These are phyloP conservation scores for Aspergillus affinis DNA, from an alignment of 495 filamentous ascomycete species.

Conservation along the genomic window DNA sequence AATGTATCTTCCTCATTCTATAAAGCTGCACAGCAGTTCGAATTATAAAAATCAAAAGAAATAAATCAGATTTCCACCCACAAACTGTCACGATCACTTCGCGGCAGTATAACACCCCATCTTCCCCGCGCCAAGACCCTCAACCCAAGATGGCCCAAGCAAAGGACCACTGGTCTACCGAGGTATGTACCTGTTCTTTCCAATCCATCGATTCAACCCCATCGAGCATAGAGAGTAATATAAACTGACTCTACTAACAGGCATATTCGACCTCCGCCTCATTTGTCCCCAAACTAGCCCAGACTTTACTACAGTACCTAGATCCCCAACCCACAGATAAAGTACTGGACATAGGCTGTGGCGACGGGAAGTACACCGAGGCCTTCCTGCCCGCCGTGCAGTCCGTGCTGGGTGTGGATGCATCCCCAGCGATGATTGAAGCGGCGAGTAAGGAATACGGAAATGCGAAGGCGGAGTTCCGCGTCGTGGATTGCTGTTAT, in stretches of 20 bases:
- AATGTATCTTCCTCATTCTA: too few relatives aligned
- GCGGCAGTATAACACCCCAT: too few relatives aligned
- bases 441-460: constrained; percentile 45
- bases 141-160: neutral
- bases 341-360: constrained; percentile 75
- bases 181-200: constrained; percentile 44
- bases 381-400: constrained; percentile 48
- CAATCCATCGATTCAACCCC: too few relatives aligned
- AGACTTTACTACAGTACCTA: constrained; percentile 63
- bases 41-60: too few relatives aligned
- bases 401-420: constrained; percentile 62
- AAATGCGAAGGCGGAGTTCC: constrained; percentile 33
- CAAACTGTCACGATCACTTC: too few relatives aligned
- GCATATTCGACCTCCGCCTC: constrained; percentile 63
- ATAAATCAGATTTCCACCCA: too few relatives aligned
- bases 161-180: constrained; percentile 60
- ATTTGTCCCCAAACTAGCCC: constrained; percentile 71
- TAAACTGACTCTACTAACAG: constrained; percentile 29
- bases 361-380: constrained; percentile 66
- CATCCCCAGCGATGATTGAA: constrained; percentile 64
- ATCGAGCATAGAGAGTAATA: neutral
- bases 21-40: too few relatives aligned
- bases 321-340: constrained; percentile 56
- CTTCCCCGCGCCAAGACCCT: neutral
- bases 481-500: constrained; percentile 47